Conservation (phyloP, 2,329 filamentous ascomycete genomes). For the Fusarium marasasianum region DNA sequence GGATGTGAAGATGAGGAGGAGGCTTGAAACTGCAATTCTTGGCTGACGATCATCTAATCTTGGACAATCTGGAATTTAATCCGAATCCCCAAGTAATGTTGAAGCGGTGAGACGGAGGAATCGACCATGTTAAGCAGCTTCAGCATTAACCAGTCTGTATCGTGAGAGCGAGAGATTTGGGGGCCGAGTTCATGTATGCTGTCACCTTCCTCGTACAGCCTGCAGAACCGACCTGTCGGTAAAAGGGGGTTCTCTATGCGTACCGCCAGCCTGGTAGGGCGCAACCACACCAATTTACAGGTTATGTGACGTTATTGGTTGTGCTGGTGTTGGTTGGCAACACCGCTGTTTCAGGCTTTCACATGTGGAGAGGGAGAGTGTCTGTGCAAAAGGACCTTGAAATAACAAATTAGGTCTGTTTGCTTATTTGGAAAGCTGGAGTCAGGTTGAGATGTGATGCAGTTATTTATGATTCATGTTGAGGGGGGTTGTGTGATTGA, state of each 20-base stretch:
- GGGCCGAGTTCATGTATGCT: not conserved
- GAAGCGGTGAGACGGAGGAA: slow-evolving; percentile 22
- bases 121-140: not conserved
- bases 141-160: too few species aligned
- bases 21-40: slow-evolving; percentile 2
- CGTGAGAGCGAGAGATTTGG: not conserved
- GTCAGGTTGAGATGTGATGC: not conserved
- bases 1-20: not conserved
- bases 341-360: slow-evolving; percentile 19
- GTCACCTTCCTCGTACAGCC: slow-evolving; percentile 10
- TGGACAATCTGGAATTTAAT: slow-evolving; percentile 3
- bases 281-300: not conserved
- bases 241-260: slow-evolving; percentile 7
- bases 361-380: not conserved
- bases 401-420: not conserved
- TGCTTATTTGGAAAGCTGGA: not conserved
- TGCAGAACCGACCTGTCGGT: slow-evolving; percentile 21
- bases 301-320: not conserved
- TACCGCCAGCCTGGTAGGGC: slow-evolving; percentile 20
- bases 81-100: not conserved
- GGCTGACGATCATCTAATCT: not conserved
- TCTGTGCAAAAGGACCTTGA: slow-evolving; percentile 24
- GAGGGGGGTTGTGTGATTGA: not conserved
- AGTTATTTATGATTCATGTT: not conserved
- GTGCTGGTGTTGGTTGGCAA: not conserved